These are phyloP conservation scores for Apiospora marii DNA, from an alignment of 2,329 filamentous ascomycete genomes.

Conservation along the genomic window DNA sequence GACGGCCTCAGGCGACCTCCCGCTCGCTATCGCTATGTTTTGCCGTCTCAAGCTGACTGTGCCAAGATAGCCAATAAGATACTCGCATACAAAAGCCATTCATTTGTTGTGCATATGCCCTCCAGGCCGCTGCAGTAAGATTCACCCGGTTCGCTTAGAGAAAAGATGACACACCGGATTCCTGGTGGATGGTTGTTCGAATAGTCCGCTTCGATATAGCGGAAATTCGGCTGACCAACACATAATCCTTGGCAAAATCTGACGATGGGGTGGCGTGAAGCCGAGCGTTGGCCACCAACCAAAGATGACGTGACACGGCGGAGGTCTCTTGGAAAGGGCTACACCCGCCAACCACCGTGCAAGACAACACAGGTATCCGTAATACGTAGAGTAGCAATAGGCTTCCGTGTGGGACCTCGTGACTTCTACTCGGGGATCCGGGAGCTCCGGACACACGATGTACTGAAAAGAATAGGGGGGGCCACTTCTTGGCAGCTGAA, in stretches of 20 bases:
- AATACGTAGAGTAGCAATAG: background rate
- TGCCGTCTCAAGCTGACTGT: constrained; percentile 7
- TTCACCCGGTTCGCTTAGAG: background rate
- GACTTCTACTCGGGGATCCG: background rate
- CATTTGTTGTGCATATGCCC: constrained; percentile 1
- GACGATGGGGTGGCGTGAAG: background rate
- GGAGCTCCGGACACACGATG: background rate
- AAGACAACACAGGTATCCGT: background rate
- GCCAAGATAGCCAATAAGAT: background rate
- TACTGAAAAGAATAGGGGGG: background rate
- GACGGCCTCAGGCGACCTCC: background rate
- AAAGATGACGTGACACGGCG: background rate
- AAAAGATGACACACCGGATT: background rate
- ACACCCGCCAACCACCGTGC: background rate
- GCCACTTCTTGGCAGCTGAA: background rate
- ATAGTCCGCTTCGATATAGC: constrained; percentile 2
- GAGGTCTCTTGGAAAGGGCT: background rate
- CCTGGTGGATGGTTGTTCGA: background rate
- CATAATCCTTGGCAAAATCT: background rate
- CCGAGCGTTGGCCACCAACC: background rate
- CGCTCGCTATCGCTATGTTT: background rate
- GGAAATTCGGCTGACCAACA: background rate
- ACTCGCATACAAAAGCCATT: background rate
- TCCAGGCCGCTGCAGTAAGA: constrained; percentile 1
- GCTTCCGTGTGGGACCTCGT: background rate